A percentile compares a stretch with the other conserved stretches of the same genome.
Conservation (phyloP, 2,329 filamentous ascomycete species). For the Pestalotiopsis sp. region DNA sequence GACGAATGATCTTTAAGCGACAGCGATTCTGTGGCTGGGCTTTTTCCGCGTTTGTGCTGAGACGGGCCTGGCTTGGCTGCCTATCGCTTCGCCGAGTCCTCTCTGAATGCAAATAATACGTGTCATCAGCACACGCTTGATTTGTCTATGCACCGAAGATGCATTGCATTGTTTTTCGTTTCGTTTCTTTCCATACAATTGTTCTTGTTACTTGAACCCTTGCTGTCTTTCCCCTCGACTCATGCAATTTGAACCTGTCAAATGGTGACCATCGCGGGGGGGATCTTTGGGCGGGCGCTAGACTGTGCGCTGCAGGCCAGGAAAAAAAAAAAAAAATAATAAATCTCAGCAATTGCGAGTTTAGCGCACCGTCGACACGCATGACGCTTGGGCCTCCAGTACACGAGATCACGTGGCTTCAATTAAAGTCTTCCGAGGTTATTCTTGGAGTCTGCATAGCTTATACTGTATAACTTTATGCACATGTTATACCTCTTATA, state of each 20-base stretch:
- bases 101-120: background rate
- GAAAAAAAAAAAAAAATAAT: background rate
- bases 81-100: background rate
- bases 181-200: background rate
- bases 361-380: background rate
- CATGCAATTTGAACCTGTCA: background rate
- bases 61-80: background rate
- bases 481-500: no score
- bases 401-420: slow-evolving; percentile 5
- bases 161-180: background rate
- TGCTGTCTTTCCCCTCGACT: background rate
- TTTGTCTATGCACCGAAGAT: background rate
- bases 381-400: background rate
- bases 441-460: background rate
- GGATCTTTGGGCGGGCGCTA: background rate
- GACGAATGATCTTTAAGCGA: background rate
- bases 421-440: background rate
- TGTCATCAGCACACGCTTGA: background rate
- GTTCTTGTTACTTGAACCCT: background rate
- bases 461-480: no score
- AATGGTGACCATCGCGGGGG: background rate
- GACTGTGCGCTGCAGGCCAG: background rate
- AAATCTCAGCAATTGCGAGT: background rate
- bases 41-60: background rate
- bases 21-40: background rate